These are phyloP conservation scores for Wilcoxina mikolae DNA, from an alignment of 495 filamentous ascomycete species.

Conservation along the genomic window DNA sequence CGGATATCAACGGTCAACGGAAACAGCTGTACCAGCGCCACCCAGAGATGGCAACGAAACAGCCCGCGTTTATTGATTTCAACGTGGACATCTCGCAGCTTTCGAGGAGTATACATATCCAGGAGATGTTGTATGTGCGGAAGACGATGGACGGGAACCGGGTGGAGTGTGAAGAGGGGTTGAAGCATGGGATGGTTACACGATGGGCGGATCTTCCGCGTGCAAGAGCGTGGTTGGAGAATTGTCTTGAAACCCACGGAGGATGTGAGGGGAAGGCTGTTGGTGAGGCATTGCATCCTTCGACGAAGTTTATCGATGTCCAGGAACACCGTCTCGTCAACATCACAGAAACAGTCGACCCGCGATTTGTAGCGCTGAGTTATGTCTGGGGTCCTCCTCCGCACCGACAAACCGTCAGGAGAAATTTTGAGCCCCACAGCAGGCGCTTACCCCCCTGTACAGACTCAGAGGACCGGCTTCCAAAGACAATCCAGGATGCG, in stretches of 20 bases:
- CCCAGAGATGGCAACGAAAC: neutral
- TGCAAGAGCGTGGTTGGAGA: neutral
- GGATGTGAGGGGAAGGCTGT: neutral
- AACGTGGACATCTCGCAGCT: neutral
- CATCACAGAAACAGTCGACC: neutral
- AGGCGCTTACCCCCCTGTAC: constrained; percentile 1
- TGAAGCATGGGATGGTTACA: neutral
- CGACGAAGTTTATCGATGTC: neutral
- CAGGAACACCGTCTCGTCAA: neutral
- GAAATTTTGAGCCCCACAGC: neutral
- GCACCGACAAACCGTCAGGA: neutral
- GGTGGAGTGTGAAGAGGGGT: neutral
- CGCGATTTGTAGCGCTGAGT: constrained; percentile 8
- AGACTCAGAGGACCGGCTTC: neutral
- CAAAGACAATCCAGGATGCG: constrained; percentile 16
- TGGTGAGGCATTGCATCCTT: neutral
- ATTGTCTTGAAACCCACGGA: neutral
- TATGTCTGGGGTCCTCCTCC: constrained; percentile 16
- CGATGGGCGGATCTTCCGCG: neutral
- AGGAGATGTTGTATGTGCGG: neutral
- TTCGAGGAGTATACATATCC: neutral
- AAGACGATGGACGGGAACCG: neutral
- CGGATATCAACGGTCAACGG: neutral
- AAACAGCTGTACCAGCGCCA: neutral
- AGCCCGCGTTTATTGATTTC: neutral